A percentile compares a stretch with the other conserved stretches of the same genome.
These are phyloP conservation scores for Pyrenochaeta sp. DNA, from an alignment of 2,329 filamentous ascomycete genomes.

Conservation along the genomic window DNA sequence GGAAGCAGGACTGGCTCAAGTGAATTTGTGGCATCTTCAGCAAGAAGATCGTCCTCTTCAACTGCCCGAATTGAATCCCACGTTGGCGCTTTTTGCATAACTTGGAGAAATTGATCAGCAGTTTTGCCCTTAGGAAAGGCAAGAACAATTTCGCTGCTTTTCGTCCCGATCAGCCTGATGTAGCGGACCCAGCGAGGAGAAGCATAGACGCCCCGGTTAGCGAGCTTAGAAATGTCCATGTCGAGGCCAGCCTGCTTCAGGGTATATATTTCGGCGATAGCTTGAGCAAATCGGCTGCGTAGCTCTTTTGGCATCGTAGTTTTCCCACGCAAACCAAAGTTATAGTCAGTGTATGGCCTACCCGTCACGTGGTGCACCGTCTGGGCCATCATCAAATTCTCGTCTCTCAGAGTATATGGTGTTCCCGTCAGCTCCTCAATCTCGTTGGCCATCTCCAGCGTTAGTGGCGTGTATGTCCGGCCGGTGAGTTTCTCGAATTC, in stretches of 20 bases:
- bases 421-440: constrained; percentile 43
- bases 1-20: constrained; percentile 12
- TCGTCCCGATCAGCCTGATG: constrained; percentile 32
- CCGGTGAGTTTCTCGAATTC: constrained; percentile 48
- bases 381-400: constrained; percentile 40
- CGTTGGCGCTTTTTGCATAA: constrained; percentile 31
- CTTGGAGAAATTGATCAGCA: constrained; percentile 29
- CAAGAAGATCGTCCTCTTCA: constrained; percentile 27
- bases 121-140: constrained; percentile 29
- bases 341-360: constrained; percentile 39
- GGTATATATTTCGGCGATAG: constrained; percentile 64
- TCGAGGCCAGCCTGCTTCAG: constrained; percentile 46
- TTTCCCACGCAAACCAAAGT: constrained; percentile 34
- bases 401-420: constrained; percentile 38
- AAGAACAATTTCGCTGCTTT: constrained; percentile 30
- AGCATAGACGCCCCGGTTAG: constrained; percentile 40
- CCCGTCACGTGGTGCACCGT: constrained; percentile 43
- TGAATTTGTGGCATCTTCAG: constrained; percentile 28
- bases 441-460: constrained; percentile 38
- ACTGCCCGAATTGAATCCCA: constrained; percentile 18
- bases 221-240: constrained; percentile 34
- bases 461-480: constrained; percentile 43
- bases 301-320: constrained; percentile 23
- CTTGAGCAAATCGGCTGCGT: constrained; percentile 60
- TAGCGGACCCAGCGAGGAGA: constrained; percentile 39